Evolutionary conservation across 306 rosid genomes (phyloP), one percentile per base, ranked within the genome.

Genomic region (Pueraria montana): DNA sequence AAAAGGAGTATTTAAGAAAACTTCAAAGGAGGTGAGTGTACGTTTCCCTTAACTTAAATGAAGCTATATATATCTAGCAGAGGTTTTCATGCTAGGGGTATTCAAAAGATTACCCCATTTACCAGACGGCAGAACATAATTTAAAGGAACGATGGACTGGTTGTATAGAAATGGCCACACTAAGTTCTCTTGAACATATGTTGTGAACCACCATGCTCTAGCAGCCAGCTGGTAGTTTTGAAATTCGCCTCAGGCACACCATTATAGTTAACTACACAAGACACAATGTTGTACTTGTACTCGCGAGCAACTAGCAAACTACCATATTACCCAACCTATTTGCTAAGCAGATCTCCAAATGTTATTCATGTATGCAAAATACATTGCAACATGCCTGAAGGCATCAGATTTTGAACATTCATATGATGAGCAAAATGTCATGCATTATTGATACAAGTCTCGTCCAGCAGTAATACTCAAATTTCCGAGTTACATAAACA

Each of bases 361-460:
- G 62, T 20, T n/a, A 59, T 21, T 52, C 64, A 64, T 20, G 61
- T 40, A 30, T 62, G 27, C 38, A 36, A 63, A 24, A 70, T 73
- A 55, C 82, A 79, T 76, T 50, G 80, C 72, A 42, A 61, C 40
- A 65, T 78, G 76, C 74, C 63, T 71, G 85, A 71, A 38, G 74
- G 50, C 81, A 70, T 78, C 81, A 53, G 71, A 75, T 74, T 68
- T 65, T 55, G 48, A 79, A 82, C 36, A 77, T 71, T 52, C 70
- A 71, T 32, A 43, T 82, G 61, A 59, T 43, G 71, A 80, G 68
- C 65, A 87, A 82, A 80, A 85, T 59, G 87, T 58, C 74, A 42
- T 78, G 86, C 78, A 87, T 87, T 87, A 91, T 91, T 86, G 73
- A 76, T 80, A 81, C 55, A 71, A 76, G 85, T 72, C 78, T 77